phyloP scores from a whole-genome alignment of 371 early-diverging fungal genomes.

The Mortierella sp. region DNA sequence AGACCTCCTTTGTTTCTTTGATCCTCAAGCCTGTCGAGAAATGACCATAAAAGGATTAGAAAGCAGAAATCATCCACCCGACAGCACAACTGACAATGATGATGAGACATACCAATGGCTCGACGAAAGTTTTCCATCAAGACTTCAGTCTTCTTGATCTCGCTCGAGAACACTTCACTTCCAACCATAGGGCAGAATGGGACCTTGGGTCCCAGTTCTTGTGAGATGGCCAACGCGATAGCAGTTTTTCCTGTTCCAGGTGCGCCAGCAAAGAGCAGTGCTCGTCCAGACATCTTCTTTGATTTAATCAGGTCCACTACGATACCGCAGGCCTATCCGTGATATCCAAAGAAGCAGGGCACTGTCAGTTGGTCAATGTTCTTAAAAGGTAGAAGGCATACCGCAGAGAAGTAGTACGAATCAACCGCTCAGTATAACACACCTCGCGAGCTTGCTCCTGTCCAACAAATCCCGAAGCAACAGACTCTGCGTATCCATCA shows the following conservation, averaged over 20 bases:
- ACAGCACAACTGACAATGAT: background rate
- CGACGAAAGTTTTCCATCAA: slow-evolving; percentile 98
- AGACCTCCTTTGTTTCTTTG: slow-evolving; percentile 98
- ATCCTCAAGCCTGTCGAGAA: slow-evolving; percentile 89
- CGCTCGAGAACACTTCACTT: slow-evolving; percentile 96
- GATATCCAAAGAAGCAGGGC: background rate
- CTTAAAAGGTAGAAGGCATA: too few relatives aligned
- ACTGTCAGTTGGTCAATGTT: background rate
- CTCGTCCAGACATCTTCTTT: slow-evolving; percentile 97
- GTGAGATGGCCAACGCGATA: slow-evolving; percentile 93
- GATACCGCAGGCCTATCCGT: slow-evolving; percentile 83
- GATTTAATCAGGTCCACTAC: slow-evolving; percentile 94
- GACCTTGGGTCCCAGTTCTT: slow-evolving; percentile 96
- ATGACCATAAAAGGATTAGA: too few relatives aligned
- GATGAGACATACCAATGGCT: slow-evolving; percentile 79
- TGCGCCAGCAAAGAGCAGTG: slow-evolving; percentile 96
- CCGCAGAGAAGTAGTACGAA: too few relatives aligned
- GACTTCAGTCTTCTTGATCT: slow-evolving; percentile 98
- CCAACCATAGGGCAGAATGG: slow-evolving; percentile 99
- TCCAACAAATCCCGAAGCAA: slow-evolving; percentile 94
- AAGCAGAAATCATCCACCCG: too few relatives aligned
- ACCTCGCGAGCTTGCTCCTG: slow-evolving; percentile 96
- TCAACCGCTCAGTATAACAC: too few relatives aligned
- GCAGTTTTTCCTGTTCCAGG: slow-evolving; percentile 98
- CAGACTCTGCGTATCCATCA: slow-evolving; percentile 90